Evolutionary conservation across 495 filamentous ascomycete species (phyloP).

Genomic region (Astrothelium macrocarpum): DNA sequence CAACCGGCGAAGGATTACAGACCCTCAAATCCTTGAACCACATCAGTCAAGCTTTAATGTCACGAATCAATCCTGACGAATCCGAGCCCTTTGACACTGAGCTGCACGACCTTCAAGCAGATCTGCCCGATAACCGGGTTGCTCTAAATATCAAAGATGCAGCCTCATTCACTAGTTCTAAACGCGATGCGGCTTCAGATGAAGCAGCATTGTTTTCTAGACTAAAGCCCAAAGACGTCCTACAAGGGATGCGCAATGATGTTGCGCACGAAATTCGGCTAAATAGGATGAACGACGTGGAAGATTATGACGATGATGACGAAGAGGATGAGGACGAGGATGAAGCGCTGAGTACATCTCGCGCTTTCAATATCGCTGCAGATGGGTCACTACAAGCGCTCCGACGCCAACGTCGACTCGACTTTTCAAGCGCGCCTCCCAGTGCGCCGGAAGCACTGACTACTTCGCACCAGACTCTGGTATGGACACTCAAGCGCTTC

Average conservation of each 20-base stretch:
- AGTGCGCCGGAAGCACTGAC: constrained; percentile 58
- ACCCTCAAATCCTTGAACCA: constrained; percentile 80
- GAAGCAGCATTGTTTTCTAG: constrained; percentile 43
- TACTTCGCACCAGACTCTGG: constrained; percentile 83
- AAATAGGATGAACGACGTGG: constrained; percentile 46
- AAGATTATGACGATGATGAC: constrained; percentile 53
- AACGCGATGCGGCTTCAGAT: not conserved
- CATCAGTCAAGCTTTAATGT: constrained; percentile 83
- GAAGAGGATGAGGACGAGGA: constrained; percentile 38
- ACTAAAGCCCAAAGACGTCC: constrained; percentile 57
- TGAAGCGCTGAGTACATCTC: constrained; percentile 15
- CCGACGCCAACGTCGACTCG: constrained; percentile 46
- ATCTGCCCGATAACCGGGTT: constrained; percentile 61
- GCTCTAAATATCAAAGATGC: constrained; percentile 83
- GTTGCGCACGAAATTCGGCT: constrained; percentile 37
- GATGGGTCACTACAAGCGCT: not conserved
- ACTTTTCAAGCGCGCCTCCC: constrained; percentile 46
- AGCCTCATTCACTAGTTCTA: constrained; percentile 58
- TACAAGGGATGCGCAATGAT: constrained; percentile 43
- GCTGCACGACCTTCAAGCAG: constrained; percentile 57
- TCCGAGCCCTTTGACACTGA: constrained; percentile 31
- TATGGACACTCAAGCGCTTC: constrained; percentile 93
- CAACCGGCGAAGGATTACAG: constrained; percentile 53
- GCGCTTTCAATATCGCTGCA: not conserved
- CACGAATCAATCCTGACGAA: constrained; percentile 70